A percentile compares a stretch with the other conserved stretches of the same genome.
These are phyloP conservation scores for Pythium rishiriense DNA, from an alignment of 352 stramenopile species.

Conservation along the genomic window DNA sequence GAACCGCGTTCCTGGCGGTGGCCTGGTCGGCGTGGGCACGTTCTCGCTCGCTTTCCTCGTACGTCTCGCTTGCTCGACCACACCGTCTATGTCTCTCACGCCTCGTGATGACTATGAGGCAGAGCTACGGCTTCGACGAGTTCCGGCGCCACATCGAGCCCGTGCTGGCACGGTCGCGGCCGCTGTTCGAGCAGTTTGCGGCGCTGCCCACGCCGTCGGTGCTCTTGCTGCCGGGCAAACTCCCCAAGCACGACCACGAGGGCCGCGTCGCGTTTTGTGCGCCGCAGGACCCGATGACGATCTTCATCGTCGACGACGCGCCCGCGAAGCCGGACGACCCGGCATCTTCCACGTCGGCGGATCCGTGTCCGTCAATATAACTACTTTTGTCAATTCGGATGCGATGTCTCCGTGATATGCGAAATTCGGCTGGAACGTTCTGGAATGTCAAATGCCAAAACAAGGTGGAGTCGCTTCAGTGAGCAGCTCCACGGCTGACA, in stretches of 20 bases:
- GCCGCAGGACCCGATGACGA: conserved; percentile 62
- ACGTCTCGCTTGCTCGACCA: neutral
- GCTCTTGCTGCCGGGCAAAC: conserved; percentile 67
- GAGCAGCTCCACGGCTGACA: neutral
- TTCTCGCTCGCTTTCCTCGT: conserved; percentile 71
- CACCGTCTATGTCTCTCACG: too few relatives aligned
- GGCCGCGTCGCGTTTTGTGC: conserved; percentile 53
- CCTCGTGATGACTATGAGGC: too few relatives aligned
- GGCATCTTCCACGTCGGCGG: neutral
- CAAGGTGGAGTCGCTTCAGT: conserved; percentile 3
- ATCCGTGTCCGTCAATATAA: neutral
- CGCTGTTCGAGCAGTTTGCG: conserved; percentile 52
- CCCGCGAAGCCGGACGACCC: too few relatives aligned
- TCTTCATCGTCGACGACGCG: conserved; percentile 48
- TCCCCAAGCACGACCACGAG: conserved; percentile 30
- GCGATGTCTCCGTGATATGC: conserved; percentile 7
- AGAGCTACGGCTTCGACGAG: conserved; percentile 78
- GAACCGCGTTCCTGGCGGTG: conserved; percentile 68
- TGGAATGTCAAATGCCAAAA: conserved; percentile 23
- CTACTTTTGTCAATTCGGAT: conserved; percentile 2
- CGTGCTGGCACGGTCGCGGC: conserved; percentile 56
- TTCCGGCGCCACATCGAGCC: conserved; percentile 68
- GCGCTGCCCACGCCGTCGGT: conserved; percentile 59
- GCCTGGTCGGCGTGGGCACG: conserved; percentile 56
- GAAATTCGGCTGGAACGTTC: conserved; percentile 23